Base-by-base conservation (phyloP, 2,329 filamentous ascomycete species). In the Colletotrichum sp. region DNA sequence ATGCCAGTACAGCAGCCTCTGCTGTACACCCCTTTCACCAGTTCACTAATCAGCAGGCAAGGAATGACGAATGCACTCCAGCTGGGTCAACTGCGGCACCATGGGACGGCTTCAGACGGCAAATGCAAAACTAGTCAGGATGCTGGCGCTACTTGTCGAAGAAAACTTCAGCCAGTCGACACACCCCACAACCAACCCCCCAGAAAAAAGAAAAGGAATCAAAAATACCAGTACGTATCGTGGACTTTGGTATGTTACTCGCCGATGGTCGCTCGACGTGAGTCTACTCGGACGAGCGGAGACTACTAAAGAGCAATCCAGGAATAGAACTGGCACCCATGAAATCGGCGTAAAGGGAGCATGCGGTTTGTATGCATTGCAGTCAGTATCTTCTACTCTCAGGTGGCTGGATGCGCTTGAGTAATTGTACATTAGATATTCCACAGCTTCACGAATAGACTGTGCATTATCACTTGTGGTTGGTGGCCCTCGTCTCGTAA, bases 291-390 rank as follows among this genome's bases (percentile, higher is more conserved):
- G 60, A 34, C 59, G 57, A 73, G 73, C 70, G 26, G 39, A 75
- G 36, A 71, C 70, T 75, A 68, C 70, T 73, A 75, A 75, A 75
- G 68, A 75, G 73, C 70, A 52, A 59, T 71, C 30, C 70, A 75
- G 70, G 73, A 43, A 75, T 65, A 61, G n/a, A 48, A 7, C 36
- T 64, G 64, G 43, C 57, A 72, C 48, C 24, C 10, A 67, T 28
- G 28, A 75, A 30, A 30, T 13, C 13, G 26, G 18, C 21, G 24
- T 28, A 18, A 24, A 43, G 32, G 60, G 26, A 32, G 48, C 67
- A 66, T 71, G 30, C 72, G 52, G 43, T 36, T 60, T 57, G 59
- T 60, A 52, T 72, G 68, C 68, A 39, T 28, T 64, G 61, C 52
- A 24, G 36, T 67, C 36, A 24, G 36, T 67, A 26, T 60, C 48